Percentiles rank a stretch among this genome's conserved stretches.
Conservation (phyloP, 441 rosid species). For the Jatropha podagrica region DNA sequence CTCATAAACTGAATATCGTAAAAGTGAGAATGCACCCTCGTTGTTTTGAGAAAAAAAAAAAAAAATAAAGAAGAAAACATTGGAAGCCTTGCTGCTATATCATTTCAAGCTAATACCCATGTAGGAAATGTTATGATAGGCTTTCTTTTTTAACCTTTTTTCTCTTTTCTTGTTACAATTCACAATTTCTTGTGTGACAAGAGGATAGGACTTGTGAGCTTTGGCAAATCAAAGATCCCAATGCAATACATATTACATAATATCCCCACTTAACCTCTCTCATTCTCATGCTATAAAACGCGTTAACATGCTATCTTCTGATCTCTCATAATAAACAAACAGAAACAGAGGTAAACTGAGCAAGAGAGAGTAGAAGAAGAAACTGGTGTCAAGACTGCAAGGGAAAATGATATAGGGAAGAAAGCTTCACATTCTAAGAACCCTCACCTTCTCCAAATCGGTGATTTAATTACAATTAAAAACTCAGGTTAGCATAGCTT, state of each 20-base stretch:
- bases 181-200: slow-evolving; percentile 33
- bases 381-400: slow-evolving; percentile 47
- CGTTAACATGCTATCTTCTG: slow-evolving; percentile 5
- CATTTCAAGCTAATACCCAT: not conserved
- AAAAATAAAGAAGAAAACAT: no score
- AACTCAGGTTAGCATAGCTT: not conserved
- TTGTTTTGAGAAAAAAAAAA: no score
- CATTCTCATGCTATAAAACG: slow-evolving; percentile 30
- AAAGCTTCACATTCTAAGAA: slow-evolving; percentile 49
- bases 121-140: not conserved
- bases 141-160: not conserved
- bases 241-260: slow-evolving; percentile 18
- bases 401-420: slow-evolving; percentile 43
- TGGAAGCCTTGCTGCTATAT: not conserved
- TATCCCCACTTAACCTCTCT: slow-evolving; percentile 9
- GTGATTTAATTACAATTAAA: slow-evolving; percentile 30
- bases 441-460: slow-evolving; percentile 44
- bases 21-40: no score
- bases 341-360: not conserved
- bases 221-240: slow-evolving; percentile 32
- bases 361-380: slow-evolving; percentile 15
- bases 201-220: slow-evolving; percentile 6
- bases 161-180: slow-evolving; percentile 2
- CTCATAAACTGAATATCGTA: no score
- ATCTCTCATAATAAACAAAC: slow-evolving; percentile 13